A percentile compares a stretch with the other conserved stretches of the same genome.
These are phyloP conservation scores for Taiozyma sp. DNA, from an alignment of 1,139 yeast species.

Conservation along the genomic window DNA sequence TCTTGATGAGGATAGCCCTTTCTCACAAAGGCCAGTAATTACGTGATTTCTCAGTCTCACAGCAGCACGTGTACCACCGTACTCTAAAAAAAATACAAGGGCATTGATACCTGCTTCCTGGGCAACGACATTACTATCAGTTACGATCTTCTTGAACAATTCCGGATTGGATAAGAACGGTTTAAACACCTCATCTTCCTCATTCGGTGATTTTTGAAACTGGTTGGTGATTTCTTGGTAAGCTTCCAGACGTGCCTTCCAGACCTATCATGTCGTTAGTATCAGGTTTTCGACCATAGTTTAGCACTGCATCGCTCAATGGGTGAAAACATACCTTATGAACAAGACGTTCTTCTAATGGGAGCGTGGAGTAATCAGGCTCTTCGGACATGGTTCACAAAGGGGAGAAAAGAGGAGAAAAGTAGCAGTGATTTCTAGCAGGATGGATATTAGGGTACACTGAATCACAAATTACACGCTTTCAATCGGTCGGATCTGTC, in stretches of 20 bases:
- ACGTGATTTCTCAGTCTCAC: slow-evolving; percentile 37
- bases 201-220: slow-evolving; percentile 52
- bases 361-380: slow-evolving; percentile 19
- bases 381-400: slow-evolving; percentile 12
- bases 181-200: slow-evolving; percentile 47
- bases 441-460: background rate
- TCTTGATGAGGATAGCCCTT: slow-evolving; percentile 68
- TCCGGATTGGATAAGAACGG: slow-evolving; percentile 46
- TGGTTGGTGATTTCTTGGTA: slow-evolving; percentile 58
- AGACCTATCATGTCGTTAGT: slow-evolving; percentile 32
- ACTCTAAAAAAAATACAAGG: slow-evolving; percentile 49
- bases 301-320: background rate
- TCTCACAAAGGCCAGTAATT: slow-evolving; percentile 60
- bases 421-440: background rate
- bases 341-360: slow-evolving; percentile 22
- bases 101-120: slow-evolving; percentile 75
- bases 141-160: slow-evolving; percentile 48
- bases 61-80: slow-evolving; percentile 45
- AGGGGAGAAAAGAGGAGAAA: background rate
- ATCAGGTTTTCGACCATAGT: slow-evolving; percentile 1
- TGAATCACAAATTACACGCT: background rate
- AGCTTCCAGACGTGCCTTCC: slow-evolving; percentile 86
- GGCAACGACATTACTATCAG: slow-evolving; percentile 87
- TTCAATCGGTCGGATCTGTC: background rate
- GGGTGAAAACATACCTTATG: slow-evolving; percentile 16